phyloP scores from a whole-genome alignment of 129 eudicot genomes.

The Centrapalus pauciflorus region DNA sequence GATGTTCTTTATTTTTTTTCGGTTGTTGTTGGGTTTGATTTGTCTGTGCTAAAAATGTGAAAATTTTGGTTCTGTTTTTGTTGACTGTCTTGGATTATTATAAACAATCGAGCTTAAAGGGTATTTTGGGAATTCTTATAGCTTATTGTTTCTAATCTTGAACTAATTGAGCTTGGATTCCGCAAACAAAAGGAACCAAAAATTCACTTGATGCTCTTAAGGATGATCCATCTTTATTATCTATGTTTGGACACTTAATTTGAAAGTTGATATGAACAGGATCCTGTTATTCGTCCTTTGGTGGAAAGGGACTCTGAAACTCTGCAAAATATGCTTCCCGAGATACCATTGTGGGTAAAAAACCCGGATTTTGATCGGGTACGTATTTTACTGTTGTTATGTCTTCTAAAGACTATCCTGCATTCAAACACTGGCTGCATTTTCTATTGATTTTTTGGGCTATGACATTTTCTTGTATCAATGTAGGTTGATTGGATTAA shows the following conservation, averaged over 20 bases:
- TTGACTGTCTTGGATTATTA: neutral
- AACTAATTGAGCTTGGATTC: neutral
- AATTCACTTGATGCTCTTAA: neutral
- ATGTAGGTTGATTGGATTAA: conserved; percentile 88
- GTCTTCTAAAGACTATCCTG: neutral
- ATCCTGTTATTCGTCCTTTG: conserved; percentile 69
- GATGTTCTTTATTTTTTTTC: neutral
- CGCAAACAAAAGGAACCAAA: too few species aligned
- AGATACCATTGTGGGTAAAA: conserved; percentile 83
- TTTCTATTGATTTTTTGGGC: neutral
- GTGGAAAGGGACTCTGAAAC: conserved; percentile 67
- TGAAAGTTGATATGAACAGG: conserved; percentile 34
- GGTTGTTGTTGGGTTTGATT: conserved; percentile 6
- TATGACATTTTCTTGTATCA: conserved; percentile 10
- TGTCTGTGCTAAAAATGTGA: neutral
- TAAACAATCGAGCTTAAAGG: neutral
- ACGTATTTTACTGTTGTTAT: conserved; percentile 22
- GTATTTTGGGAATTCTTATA: neutral
- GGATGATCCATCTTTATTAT: neutral
- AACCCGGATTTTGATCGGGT: conserved; percentile 88
- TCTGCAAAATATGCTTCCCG: conserved; percentile 69
- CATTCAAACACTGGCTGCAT: neutral
- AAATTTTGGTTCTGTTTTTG: neutral
- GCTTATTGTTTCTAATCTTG: neutral
- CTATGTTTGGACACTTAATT: neutral